Percentiles rank a stretch among this genome's conserved stretches.
phyloP scores from a whole-genome alignment of 1,284 basidiomycete genomes.

The Leccinum pachyderme region DNA sequence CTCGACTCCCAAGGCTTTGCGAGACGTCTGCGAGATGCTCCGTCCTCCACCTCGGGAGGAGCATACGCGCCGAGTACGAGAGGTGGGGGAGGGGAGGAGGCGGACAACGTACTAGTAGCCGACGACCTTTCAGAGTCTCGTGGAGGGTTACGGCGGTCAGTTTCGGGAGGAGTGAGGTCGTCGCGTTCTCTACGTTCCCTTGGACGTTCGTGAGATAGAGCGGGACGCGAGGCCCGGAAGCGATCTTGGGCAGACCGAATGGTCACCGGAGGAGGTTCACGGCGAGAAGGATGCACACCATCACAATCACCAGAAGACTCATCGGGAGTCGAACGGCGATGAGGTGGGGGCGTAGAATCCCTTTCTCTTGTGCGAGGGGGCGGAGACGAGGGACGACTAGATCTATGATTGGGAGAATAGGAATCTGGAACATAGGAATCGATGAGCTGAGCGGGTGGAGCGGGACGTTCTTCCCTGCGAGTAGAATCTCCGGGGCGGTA shows the following conservation, averaged over 20 bases:
- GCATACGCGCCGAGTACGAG: slow-evolving; percentile 40
- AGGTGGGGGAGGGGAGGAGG: slow-evolving; percentile 51
- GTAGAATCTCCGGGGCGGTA: slow-evolving; percentile 51
- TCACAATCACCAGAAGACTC: slow-evolving; percentile 24
- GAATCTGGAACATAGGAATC: slow-evolving; percentile 35
- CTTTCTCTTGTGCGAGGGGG: slow-evolving; percentile 25
- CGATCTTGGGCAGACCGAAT: slow-evolving; percentile 23
- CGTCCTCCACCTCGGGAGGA: slow-evolving; percentile 52
- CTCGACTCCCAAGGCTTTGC: slow-evolving; percentile 54
- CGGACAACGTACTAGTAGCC: slow-evolving; percentile 76
- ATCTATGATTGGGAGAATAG: slow-evolving; percentile 27
- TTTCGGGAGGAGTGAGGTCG: slow-evolving; percentile 22
- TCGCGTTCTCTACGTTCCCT: slow-evolving; percentile 30
- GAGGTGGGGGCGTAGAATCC: slow-evolving; percentile 21
- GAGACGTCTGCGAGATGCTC: slow-evolving; percentile 43
- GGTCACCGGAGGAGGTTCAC: slow-evolving; percentile 26
- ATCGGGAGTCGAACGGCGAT: slow-evolving; percentile 20
- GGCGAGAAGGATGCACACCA: slow-evolving; percentile 27
- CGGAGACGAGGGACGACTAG: slow-evolving; percentile 19
- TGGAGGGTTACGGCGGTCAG: slow-evolving; percentile 36
- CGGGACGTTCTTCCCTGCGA: slow-evolving; percentile 30
- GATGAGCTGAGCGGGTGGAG: slow-evolving; percentile 25
- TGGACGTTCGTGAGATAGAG: slow-evolving; percentile 15
- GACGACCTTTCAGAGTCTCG: slow-evolving; percentile 45
- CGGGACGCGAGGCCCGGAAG: slow-evolving; percentile 16